Percentiles rank a stretch among this genome's conserved stretches.
Evolutionary conservation across 2,329 filamentous ascomycete species (phyloP).

Genomic region (Diaporthe sp.): DNA sequence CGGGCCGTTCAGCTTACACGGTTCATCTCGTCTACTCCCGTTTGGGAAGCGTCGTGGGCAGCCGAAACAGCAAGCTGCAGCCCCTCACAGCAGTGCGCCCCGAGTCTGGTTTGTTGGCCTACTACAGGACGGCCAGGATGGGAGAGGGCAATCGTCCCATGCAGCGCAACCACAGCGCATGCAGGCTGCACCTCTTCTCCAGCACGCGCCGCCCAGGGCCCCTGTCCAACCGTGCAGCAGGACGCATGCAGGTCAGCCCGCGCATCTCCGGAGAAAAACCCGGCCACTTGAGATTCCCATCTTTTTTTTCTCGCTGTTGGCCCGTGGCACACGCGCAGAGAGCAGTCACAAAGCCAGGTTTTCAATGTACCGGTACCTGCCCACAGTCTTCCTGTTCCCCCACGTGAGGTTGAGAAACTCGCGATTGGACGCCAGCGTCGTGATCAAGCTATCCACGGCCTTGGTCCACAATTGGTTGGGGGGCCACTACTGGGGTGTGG

Average conservation of each 20-base stretch:
- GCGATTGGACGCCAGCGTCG: slow-evolving; percentile 16
- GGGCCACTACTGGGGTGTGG: background rate
- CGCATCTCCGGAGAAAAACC: slow-evolving; percentile 30
- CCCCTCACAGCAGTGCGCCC: slow-evolving; percentile 22
- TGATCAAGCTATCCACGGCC: slow-evolving; percentile 3
- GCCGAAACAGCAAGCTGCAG: slow-evolving; percentile 29
- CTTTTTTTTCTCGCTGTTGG: background rate
- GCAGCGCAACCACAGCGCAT: slow-evolving; percentile 22
- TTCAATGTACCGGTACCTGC: slow-evolving; percentile 34
- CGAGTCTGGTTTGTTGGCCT: slow-evolving; percentile 12
- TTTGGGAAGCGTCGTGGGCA: slow-evolving; percentile 23
- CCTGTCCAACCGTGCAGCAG: slow-evolving; percentile 30
- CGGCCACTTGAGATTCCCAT: slow-evolving; percentile 26
- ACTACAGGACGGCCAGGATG: background rate
- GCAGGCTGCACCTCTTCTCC: slow-evolving; percentile 5
- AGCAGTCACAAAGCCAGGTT: background rate
- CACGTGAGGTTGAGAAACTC: slow-evolving; percentile 31
- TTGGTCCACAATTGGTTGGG: slow-evolving; percentile 23
- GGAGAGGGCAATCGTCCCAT: slow-evolving; percentile 10
- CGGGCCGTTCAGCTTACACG: slow-evolving; percentile 31
- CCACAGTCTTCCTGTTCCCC: background rate
- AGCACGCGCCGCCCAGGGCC: slow-evolving; percentile 30
- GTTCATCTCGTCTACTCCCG: slow-evolving; percentile 31
- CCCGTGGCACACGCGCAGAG: background rate
- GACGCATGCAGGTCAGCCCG: slow-evolving; percentile 33